Evolutionary conservation across 2,329 filamentous ascomycete genomes (phyloP).

Genomic region (Fusarium gaditjirri): DNA sequence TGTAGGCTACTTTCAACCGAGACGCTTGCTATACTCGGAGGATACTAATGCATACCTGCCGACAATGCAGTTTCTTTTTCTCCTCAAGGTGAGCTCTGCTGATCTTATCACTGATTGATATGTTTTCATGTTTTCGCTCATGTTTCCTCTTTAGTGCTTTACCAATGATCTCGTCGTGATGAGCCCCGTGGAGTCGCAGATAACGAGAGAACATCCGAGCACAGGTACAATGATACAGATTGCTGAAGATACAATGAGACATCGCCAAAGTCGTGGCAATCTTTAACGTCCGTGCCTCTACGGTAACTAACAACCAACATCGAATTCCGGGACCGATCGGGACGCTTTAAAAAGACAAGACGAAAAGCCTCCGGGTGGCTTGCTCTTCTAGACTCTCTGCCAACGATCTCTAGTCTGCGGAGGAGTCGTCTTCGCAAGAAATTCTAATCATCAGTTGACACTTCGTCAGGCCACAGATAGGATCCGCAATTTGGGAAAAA

Average conservation of each 20-base stretch:
- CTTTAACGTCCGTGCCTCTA: not conserved
- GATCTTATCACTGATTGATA: not conserved
- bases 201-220: not conserved
- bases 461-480: not conserved
- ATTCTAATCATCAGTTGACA: not conserved
- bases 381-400: not conserved
- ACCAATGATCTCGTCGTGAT: not conserved
- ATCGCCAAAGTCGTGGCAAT: not conserved
- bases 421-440: not conserved
- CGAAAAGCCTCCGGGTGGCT: slow-evolving; percentile 28
- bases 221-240: not conserved
- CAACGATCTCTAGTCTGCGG: not conserved
- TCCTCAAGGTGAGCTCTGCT: not conserved
- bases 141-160: not conserved
- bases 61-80: not conserved
- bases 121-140: not conserved
- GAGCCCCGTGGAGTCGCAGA: not conserved
- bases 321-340: slow-evolving; percentile 30
- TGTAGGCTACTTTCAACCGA: not conserved
- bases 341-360: not conserved
- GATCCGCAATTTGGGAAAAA: slow-evolving; percentile 17
- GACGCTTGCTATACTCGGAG: slow-evolving; percentile 3
- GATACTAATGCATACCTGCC: not conserved
- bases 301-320: not conserved
- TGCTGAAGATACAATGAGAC: not conserved